phyloP scores from a whole-genome alignment of 352 stramenopile genomes.

The Phytophthora europaea region DNA sequence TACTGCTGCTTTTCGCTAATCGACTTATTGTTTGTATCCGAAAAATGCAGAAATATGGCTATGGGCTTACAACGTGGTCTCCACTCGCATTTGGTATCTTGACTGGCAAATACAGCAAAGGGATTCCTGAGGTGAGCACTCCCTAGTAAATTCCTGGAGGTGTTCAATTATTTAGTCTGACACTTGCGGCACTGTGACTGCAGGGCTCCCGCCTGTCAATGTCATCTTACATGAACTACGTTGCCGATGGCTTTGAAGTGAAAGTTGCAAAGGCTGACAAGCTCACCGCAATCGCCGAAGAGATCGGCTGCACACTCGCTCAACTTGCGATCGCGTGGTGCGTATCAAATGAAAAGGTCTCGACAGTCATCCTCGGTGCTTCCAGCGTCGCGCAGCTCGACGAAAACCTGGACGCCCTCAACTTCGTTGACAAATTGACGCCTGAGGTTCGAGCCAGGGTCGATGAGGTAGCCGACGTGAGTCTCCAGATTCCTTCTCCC shows the following conservation, averaged over 20 bases:
- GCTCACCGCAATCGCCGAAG: constrained; percentile 40
- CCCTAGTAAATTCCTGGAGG: neutral
- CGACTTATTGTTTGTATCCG: neutral
- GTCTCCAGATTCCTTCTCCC: constrained; percentile 19
- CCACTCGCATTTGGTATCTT: constrained; percentile 70
- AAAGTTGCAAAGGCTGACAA: constrained; percentile 43
- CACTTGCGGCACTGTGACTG: constrained; percentile 1
- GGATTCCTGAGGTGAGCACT: constrained; percentile 42
- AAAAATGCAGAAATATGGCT: constrained; percentile 54
- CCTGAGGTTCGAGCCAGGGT: constrained; percentile 57
- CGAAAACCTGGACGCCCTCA: constrained; percentile 59
- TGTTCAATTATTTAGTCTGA: neutral
- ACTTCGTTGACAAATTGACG: constrained; percentile 59
- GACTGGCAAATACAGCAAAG: constrained; percentile 83
- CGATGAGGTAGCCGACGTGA: constrained; percentile 53
- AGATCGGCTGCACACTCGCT: constrained; percentile 51
- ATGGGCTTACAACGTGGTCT: constrained; percentile 78
- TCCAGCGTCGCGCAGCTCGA: constrained; percentile 62
- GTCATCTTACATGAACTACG: constrained; percentile 45
- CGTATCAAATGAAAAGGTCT: constrained; percentile 58
- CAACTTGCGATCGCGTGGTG: constrained; percentile 71
- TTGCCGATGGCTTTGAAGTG: constrained; percentile 40
- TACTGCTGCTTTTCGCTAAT: neutral
- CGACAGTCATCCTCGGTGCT: constrained; percentile 60
- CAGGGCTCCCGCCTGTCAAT: constrained; percentile 55